Base-by-base conservation (phyloP, 2,329 filamentous ascomycete genomes). In the Diplodia corticola region DNA sequence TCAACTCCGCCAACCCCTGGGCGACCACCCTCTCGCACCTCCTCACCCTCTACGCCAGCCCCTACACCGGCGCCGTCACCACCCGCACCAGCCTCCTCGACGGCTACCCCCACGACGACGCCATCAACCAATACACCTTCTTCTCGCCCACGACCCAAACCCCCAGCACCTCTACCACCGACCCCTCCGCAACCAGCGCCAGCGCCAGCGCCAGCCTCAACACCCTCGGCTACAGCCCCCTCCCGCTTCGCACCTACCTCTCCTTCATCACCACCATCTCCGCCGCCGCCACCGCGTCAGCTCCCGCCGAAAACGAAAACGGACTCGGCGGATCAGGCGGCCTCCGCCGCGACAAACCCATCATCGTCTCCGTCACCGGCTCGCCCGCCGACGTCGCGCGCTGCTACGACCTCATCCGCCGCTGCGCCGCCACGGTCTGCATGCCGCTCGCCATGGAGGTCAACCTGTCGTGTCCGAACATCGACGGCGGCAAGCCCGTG, bases 381-480 rank as follows among this genome's bases (percentile, higher is more conserved):
- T 79, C 81, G 0, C 83, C 85, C 0, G 73, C 79, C 0, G 86
- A 91, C 12, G 82, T 92, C 0, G 78, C 79, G 0, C 70, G 78
- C 65, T 88, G 87, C 77, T 89, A 90, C 72, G 68, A 69, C 0
- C 76, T 79, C 15, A 83, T 90, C 67, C 75, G 73, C 74, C 67
- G 67, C 28, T 54, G 72, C 68, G 68, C 82, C 20, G 50, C 1
- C 65, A 63, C 2, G 80, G 80, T 73, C 3, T 55, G 28, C 26
- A 80, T 87, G 69, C 81, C 82, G 1, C 79, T 91, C 0, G 88
- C 87, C 20, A 86, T 93, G 81, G 91, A 94, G 76, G 81, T 93
- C 71, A 94, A 94, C 73, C 84, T 93, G 33, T 90, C 86, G 35
- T 93, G 91, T 70, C 91, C 91, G 0, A 93, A 94, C 72, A 93